A percentile compares a stretch with the other conserved stretches of the same genome.
Evolutionary conservation across 2,329 filamentous ascomycete species (phyloP).

Genomic region (Beauveria sp.): DNA sequence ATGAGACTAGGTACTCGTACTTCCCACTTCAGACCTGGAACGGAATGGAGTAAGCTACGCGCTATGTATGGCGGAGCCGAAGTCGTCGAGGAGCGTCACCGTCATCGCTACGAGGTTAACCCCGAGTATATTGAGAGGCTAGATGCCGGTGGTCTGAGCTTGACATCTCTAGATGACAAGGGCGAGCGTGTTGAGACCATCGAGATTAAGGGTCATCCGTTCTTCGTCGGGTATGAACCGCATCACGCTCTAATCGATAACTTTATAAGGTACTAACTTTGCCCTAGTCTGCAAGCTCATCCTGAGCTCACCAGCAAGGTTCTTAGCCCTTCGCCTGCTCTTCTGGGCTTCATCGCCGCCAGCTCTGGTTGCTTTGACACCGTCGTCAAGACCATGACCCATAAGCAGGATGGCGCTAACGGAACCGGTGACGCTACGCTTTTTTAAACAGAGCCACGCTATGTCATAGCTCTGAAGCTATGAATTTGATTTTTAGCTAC

Average conservation of each 20-base stretch:
- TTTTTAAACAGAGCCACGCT: background rate
- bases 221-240: constrained; percentile 49
- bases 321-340: constrained; percentile 62
- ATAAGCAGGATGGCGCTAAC: constrained; percentile 9
- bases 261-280: no score
- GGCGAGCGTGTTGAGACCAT: constrained; percentile 77
- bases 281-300: constrained; percentile 66
- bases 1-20: constrained; percentile 76
- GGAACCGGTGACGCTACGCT: constrained; percentile 8
- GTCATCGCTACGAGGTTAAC: constrained; percentile 89
- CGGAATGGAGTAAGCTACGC: constrained; percentile 72
- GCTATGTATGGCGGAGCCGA: constrained; percentile 59
- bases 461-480: no score
- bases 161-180: constrained; percentile 72
- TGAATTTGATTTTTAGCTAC: no score
- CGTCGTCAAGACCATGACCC: constrained; percentile 17
- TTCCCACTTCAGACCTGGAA: constrained; percentile 66
- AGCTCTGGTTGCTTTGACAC: constrained; percentile 57
- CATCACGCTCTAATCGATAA: no score
- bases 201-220: constrained; percentile 76
- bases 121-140: constrained; percentile 65
- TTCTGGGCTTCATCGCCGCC: constrained; percentile 45
- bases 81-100: constrained; percentile 65
- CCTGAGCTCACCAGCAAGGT: constrained; percentile 79
- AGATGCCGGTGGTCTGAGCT: constrained; percentile 60